These are phyloP conservation scores for Termitomyces titanicus DNA, from an alignment of 768 basidiomycete species.

Conservation along the genomic window DNA sequence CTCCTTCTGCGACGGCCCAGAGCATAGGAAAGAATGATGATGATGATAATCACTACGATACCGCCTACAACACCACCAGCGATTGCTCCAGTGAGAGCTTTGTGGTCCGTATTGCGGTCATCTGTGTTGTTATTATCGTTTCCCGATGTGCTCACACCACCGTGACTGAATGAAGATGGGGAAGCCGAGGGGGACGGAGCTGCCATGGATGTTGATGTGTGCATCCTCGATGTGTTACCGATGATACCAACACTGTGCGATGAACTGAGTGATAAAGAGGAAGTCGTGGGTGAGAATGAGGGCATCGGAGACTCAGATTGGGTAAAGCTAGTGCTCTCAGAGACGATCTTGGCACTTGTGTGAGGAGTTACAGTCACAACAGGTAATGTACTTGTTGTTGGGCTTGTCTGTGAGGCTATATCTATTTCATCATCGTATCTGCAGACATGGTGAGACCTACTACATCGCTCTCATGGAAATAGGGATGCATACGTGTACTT, in stretches of 20 bases:
- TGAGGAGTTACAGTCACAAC: too few species aligned
- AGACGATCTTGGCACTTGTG: too few species aligned
- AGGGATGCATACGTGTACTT: conserved; percentile 34
- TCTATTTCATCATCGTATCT: conserved; percentile 1
- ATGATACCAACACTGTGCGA: not conserved
- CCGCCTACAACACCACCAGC: conserved; percentile 13
- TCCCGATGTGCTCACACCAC: not conserved
- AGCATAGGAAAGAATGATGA: conserved; percentile 2
- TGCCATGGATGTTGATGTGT: not conserved
- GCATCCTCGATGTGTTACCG: not conserved
- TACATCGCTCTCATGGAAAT: not conserved
- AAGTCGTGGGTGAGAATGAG: not conserved
- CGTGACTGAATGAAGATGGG: not conserved
- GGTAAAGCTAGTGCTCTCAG: too few species aligned
- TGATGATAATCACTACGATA: not conserved
- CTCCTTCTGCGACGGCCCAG: not conserved
- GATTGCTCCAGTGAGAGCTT: conserved; percentile 5
- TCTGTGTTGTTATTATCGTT: not conserved
- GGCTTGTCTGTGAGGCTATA: not conserved
- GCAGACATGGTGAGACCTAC: not conserved
- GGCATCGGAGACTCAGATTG: not conserved
- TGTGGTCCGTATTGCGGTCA: not conserved
- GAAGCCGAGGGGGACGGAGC: not conserved
- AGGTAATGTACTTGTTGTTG: too few species aligned
- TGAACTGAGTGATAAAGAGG: not conserved